These are phyloP conservation scores for Metarhizium anisopliae DNA, from an alignment of 2,329 filamentous ascomycete genomes.

Conservation along the genomic window DNA sequence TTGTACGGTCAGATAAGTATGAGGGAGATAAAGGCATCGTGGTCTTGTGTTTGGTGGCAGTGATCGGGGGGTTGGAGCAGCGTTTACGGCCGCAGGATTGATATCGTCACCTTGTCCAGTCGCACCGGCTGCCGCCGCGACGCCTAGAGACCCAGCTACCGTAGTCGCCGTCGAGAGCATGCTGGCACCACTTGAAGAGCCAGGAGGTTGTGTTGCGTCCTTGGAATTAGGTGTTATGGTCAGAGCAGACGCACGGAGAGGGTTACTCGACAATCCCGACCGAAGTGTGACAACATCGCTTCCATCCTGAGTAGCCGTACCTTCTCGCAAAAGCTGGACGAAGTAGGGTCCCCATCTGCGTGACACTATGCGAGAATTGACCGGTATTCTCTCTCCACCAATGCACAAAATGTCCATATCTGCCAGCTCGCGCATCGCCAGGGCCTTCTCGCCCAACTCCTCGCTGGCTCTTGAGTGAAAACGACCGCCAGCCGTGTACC, in stretches of 20 bases:
- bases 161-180: slow-evolving; percentile 26
- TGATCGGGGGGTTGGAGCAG: slow-evolving; percentile 46
- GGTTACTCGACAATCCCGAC: slow-evolving; percentile 48
- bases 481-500: slow-evolving; percentile 65
- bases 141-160: slow-evolving; percentile 17
- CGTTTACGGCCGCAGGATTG: slow-evolving; percentile 36
- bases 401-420: slow-evolving; percentile 97
- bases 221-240: slow-evolving; percentile 69
- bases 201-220: slow-evolving; percentile 31
- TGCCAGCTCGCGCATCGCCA: slow-evolving; percentile 73
- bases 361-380: slow-evolving; percentile 83
- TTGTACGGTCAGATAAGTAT: slow-evolving; percentile 82
- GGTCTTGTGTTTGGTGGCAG: slow-evolving; percentile 60
- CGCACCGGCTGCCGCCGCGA: slow-evolving; percentile 20
- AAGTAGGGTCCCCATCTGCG: slow-evolving; percentile 94
- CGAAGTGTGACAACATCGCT: slow-evolving; percentile 69
- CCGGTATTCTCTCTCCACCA: slow-evolving; percentile 81
- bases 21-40: slow-evolving; percentile 83
- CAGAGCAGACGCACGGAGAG: slow-evolving; percentile 67
- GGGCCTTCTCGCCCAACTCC: slow-evolving; percentile 73
- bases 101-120: slow-evolving; percentile 32
- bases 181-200: slow-evolving; percentile 35
- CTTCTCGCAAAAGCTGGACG: slow-evolving; percentile 80
- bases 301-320: slow-evolving; percentile 61
- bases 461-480: slow-evolving; percentile 70